Percentiles rank a stretch among this genome's conserved stretches.
phyloP scores from a whole-genome alignment of 208 protist species.

The Wallacemonas sp. region DNA sequence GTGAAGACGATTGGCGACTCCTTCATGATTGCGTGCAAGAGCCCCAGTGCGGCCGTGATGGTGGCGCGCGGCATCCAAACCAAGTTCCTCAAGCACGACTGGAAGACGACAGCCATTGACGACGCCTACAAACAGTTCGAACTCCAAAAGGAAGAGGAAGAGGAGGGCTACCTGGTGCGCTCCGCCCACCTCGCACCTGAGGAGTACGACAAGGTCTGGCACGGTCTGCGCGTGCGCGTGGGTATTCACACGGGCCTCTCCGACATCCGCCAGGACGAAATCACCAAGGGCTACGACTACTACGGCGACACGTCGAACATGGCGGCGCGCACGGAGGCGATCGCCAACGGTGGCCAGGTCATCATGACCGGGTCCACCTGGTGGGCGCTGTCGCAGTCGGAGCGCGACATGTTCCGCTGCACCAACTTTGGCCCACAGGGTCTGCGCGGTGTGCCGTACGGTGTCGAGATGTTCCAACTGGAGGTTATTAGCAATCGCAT shows the following conservation, averaged over 20 bases:
- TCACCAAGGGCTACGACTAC: conserved; percentile 77
- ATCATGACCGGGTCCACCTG: conserved; percentile 45
- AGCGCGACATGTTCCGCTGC: conserved; percentile 12
- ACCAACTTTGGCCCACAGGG: conserved; percentile 9
- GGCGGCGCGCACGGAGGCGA: conserved; percentile 75
- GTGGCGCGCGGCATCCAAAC: conserved; percentile 54
- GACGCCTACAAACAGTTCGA: conserved; percentile 53
- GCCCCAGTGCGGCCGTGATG: conserved; percentile 34
- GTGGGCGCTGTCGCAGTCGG: conserved; percentile 31
- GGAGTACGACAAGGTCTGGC: conserved; percentile 40
- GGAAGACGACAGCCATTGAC: conserved; percentile 49
- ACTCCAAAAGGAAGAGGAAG: conserved; percentile 20
- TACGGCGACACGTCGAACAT: conserved; percentile 84
- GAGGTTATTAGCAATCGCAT: conserved; percentile 1
- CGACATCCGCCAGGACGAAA: conserved; percentile 60
- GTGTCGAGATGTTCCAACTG: conserved; percentile 3
- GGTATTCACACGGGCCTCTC: conserved; percentile 65
- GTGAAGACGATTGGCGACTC: conserved; percentile 88
- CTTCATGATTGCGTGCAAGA: conserved; percentile 82
- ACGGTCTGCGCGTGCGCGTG: conserved; percentile 53
- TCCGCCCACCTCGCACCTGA: conserved; percentile 32
- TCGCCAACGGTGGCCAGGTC: conserved; percentile 79
- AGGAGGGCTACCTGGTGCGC: conserved; percentile 17
- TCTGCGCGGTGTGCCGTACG: conserved; percentile 12
- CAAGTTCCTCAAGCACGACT: conserved; percentile 53